These are phyloP conservation scores for Rhodosporidiobolus sp. DNA, from an alignment of 768 basidiomycete genomes.

Conservation along the genomic window DNA sequence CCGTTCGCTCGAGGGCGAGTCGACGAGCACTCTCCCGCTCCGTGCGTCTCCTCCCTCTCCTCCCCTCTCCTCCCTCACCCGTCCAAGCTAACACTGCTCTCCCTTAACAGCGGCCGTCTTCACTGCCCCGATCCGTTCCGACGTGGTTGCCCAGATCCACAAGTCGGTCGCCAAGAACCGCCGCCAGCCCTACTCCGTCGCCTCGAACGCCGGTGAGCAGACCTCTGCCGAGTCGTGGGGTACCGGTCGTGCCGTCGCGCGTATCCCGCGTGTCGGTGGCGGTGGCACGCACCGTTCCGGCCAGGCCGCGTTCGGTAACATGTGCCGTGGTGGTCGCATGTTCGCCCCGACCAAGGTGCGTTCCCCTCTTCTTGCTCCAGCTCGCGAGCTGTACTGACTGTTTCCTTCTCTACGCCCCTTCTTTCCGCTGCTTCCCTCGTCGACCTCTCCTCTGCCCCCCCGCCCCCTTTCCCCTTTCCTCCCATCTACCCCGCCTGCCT, in stretches of 20 bases:
- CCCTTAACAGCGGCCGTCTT: conserved; percentile 66
- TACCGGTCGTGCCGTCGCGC: conserved; percentile 99
- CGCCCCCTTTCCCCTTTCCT: too few relatives aligned
- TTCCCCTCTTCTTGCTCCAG: too few relatives aligned
- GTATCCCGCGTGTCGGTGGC: conserved; percentile 99
- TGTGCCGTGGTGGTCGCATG: conserved; percentile 99
- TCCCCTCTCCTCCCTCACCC: conserved; percentile 52
- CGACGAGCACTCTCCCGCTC: conserved; percentile 40
- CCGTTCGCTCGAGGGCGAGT: conserved; percentile 40
- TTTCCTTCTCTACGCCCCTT: too few relatives aligned
- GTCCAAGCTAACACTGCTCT: conserved; percentile 55
- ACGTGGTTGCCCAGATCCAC: conserved; percentile 98
- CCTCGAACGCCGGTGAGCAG: conserved; percentile 97
- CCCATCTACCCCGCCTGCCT: too few relatives aligned
- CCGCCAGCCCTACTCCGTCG: conserved; percentile 94
- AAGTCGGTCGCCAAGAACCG: conserved; percentile 63
- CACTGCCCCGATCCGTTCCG: conserved; percentile 95
- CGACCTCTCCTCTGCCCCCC: too few relatives aligned
- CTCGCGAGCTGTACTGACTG: too few relatives aligned
- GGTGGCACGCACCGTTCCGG: conserved; percentile 98
- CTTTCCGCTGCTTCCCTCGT: too few relatives aligned
- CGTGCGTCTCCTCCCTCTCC: conserved; percentile 14
- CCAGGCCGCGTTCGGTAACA: conserved; percentile 98
- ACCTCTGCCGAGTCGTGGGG: conserved; percentile 99
- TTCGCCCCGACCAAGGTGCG: conserved; percentile 86